Evolutionary conservation across 2,329 filamentous ascomycete genomes (phyloP), one percentile per base, ranked within the genome.

Genomic region (Hirsutella rhossiliensis): DNA sequence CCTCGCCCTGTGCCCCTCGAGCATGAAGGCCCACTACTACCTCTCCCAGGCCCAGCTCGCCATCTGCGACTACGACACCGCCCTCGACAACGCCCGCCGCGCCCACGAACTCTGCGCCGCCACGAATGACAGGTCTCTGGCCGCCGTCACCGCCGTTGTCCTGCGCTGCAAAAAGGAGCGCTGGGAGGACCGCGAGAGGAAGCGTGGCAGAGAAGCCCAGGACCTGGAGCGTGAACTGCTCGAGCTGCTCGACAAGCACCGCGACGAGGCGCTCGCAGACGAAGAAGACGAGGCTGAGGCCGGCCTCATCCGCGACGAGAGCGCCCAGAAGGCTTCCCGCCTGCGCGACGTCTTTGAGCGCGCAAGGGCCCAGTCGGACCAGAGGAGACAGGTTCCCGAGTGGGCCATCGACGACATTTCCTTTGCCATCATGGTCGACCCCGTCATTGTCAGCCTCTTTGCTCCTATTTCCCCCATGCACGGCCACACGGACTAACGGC

Each of bases 1-100:
- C 50, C 80, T 96, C 41, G 72, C 78, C 47, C 71, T 94, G 6
- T 68, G 77, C 27, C 69, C 73, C 4, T 43, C 53, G 8, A 80
- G 76, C 54, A 82, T 94, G 68, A 97, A 97, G 64, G 87, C 85
- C 8, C 77, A 80, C 56, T 94, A 84, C 62, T 86, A 88, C 58
- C 75, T 94, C 23, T 81, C 87, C 3, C 84, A 94, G 63, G 87
- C 89, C 1, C 80, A 94, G 51, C 69, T 94, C n/a, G 74, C 75
- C 1, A 72, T 94, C 2, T 51, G 50, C 38, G 59, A 65, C 46
- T 81, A 78, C 31, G 78, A 86, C 46, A 82, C 82, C 56, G 88
- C 89, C 0, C 72, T 94, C 13, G 63, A 71, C 1, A 78, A 78
- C 46, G 87, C 85, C 1, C 67, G 82, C 20, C 72, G 67, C 32